Evolutionary conservation across 2,329 filamentous ascomycete species (phyloP), one percentile per base, ranked within the genome.

Genomic region (Dactylella cylindrospora): DNA sequence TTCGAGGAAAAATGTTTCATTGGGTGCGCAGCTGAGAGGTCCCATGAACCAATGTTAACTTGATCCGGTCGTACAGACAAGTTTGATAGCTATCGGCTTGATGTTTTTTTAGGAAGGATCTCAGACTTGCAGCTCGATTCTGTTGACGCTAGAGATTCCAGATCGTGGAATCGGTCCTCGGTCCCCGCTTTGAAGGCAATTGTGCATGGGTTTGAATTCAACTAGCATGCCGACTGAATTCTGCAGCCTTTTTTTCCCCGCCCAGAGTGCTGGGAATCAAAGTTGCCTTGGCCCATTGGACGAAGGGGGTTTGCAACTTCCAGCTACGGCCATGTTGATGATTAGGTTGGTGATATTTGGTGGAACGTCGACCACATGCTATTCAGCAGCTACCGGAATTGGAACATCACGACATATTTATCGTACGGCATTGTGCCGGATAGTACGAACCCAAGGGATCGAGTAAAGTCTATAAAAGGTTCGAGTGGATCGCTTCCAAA

Each of bases 381-480:
- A 20, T 36, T 54, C 26, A 35, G 29, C 39, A 62, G 40, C 44
- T 62, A 62, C 57, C 57, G 45, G n/a, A 54, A 62, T 44, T 12
- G 17, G 43, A 43, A 44, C 32, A 28, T 45, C 43, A 25, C 40
- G 57, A 62, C 54, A 20, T n/a, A 49, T 35, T 36, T 22, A 20
- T 44, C 15, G 43, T 8, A 47, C 19, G 10, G 6, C 41, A 46
- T 41, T 19, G 31, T 23, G 26, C 10, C 38, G 35, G 35, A 29
- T 33, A 40, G n/a, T 19, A 3, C 15, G 32, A 38, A 8, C 26
- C 23, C 32, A 22, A 33, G 31, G n/a, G n/a, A n/a, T n/a, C n/a
- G n/a, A n/a, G n/a, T n/a, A n/a, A 49, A 7, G 25, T 62, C 43
- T 62, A 62, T 62, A 62, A 54, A 62, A 62, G 57, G 57, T 13